Evolutionary conservation across 768 basidiomycete genomes (phyloP).

Genomic region (Cyathus striatus): DNA sequence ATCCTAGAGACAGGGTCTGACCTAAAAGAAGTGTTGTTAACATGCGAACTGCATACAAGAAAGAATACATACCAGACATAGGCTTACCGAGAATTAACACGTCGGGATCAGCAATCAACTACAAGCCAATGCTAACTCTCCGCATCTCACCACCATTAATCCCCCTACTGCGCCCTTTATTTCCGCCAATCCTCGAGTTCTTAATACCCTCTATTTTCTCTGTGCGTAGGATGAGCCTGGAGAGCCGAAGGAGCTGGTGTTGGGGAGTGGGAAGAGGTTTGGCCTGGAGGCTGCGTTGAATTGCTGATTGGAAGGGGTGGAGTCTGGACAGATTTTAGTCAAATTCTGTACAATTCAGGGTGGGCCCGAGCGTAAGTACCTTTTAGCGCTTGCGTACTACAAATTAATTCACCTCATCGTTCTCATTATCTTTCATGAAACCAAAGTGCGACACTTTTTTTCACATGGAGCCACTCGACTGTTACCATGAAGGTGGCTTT

Average conservation of each 20-base stretch:
- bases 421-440: too few species aligned
- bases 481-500: too few species aligned
- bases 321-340: too few species aligned
- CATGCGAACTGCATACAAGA: constrained; percentile 1
- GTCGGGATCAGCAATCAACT: constrained; percentile 82
- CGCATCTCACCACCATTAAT: constrained; percentile 93
- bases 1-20: constrained; percentile 78
- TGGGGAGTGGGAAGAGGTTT: constrained; percentile 64
- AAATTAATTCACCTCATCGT: too few species aligned
- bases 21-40: constrained; percentile 28
- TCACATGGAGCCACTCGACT: too few species aligned
- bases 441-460: too few species aligned
- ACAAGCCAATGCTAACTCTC: constrained; percentile 84
- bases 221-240: constrained; percentile 58
- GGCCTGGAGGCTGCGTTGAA: constrained; percentile 71
- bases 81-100: constrained; percentile 88
- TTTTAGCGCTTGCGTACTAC: too few species aligned
- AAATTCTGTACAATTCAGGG: too few species aligned
- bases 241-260: constrained; percentile 52
- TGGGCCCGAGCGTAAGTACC: too few species aligned
- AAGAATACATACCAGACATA: constrained; percentile 40
- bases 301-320: constrained; percentile 65
- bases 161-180: constrained; percentile 65
- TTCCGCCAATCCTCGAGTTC: constrained; percentile 63
- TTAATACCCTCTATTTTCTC: constrained; percentile 63